Conservation (phyloP, 1,139 yeast genomes). For the Magnusiomyces suaveolens region DNA sequence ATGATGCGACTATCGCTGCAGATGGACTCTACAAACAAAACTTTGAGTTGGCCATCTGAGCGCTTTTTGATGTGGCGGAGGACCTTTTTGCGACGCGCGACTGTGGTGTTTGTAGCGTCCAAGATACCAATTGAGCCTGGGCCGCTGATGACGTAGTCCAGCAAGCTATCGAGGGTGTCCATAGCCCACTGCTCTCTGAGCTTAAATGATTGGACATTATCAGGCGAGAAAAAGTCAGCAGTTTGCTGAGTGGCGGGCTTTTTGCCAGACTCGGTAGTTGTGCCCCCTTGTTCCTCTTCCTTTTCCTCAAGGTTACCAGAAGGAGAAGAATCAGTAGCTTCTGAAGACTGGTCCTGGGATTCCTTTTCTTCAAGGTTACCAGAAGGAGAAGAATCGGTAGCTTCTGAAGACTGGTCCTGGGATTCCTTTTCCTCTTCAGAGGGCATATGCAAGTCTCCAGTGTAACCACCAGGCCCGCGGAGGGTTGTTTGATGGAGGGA, state of each 20-base stretch:
- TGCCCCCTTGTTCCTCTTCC: not conserved
- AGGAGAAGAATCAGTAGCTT: not conserved
- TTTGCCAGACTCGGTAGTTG: not conserved
- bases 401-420: not conserved
- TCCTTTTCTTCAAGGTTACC: not conserved
- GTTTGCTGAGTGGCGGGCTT: slow-evolving; percentile 37
- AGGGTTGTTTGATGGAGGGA: not conserved
- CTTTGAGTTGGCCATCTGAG: slow-evolving; percentile 65
- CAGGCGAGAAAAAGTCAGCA: slow-evolving; percentile 82
- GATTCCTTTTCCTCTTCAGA: no score
- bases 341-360: no score
- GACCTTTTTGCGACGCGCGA: slow-evolving; percentile 57
- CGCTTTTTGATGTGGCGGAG: slow-evolving; percentile 61
- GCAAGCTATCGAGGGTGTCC: slow-evolving; percentile 78
- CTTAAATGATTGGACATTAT: slow-evolving; percentile 52
- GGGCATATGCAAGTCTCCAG: no score
- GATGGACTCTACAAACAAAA: slow-evolving; percentile 74
- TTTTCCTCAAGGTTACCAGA: not conserved
- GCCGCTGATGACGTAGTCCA: slow-evolving; percentile 70
- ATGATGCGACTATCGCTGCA: slow-evolving; percentile 73
- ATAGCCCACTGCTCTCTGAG: slow-evolving; percentile 92
- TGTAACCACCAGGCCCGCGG: no score
- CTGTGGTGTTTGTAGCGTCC: slow-evolving; percentile 87
- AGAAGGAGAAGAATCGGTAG: not conserved
- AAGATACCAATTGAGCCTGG: slow-evolving; percentile 89